Percentiles rank a stretch among this genome's conserved stretches.
Evolutionary conservation across 208 protist species (phyloP).

Genomic region (Acanthamoeba triangularis): DNA sequence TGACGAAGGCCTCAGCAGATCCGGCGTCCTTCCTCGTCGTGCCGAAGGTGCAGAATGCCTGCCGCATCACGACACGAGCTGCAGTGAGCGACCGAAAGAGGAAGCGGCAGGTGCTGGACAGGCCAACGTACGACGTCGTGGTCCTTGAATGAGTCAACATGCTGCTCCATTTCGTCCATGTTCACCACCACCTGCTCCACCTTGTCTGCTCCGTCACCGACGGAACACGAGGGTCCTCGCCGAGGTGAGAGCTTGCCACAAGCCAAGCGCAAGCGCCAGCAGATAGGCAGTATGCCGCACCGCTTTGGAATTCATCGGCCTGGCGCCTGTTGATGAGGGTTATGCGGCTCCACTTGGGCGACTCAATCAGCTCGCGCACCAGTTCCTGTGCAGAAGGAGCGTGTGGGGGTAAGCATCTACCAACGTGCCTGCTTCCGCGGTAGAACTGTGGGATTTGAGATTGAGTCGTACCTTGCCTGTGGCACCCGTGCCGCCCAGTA

Average conservation of each 20-base stretch:
- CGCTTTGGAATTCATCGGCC: conserved; percentile 30
- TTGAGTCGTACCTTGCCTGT: conserved; percentile 71
- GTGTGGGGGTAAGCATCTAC: neutral
- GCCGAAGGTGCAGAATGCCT: conserved; percentile 79
- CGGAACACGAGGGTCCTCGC: neutral
- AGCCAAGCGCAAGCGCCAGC: neutral
- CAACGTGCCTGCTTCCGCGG: no score
- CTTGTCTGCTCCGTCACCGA: conserved; percentile 67
- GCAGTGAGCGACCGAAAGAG: neutral
- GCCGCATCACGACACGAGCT: neutral
- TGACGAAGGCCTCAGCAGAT: conserved; percentile 39
- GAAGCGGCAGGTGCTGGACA: neutral
- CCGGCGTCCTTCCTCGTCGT: conserved; percentile 77
- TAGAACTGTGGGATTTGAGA: neutral
- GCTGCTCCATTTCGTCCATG: conserved; percentile 75
- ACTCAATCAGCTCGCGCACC: conserved; percentile 41
- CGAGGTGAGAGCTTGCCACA: neutral
- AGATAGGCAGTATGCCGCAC: neutral
- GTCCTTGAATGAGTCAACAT: conserved; percentile 73
- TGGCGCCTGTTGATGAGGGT: conserved; percentile 31
- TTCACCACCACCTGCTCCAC: conserved; percentile 81
- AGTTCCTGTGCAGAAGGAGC: neutral
- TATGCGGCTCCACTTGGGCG: conserved; percentile 55
- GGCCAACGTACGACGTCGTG: conserved; percentile 6
- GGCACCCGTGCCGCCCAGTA: conserved; percentile 78